Evolutionary conservation across 2,329 filamentous ascomycete species (phyloP).

Genomic region (Rutstroemia sp.): DNA sequence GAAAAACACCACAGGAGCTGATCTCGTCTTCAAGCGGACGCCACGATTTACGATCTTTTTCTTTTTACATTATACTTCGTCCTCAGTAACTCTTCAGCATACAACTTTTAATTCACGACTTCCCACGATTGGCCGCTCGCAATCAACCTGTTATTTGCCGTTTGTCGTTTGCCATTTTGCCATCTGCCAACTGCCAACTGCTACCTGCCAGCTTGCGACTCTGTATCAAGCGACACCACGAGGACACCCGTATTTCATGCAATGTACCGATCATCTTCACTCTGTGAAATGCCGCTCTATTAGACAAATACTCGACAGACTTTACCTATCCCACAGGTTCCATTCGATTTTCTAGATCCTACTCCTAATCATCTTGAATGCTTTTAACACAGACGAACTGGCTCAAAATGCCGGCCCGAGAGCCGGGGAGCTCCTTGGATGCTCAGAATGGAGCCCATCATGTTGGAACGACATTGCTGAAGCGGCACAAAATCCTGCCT

Average conservation of each 20-base stretch:
- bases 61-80: no score
- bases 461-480: slow-evolving; percentile 25
- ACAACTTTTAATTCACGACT: no score
- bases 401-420: slow-evolving; percentile 28
- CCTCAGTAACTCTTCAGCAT: no score
- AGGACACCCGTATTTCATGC: slow-evolving; percentile 1
- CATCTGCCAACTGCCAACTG: neutral
- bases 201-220: slow-evolving; percentile 6
- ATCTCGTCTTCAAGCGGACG: no score
- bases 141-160: neutral
- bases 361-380: slow-evolving; percentile 22
- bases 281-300: neutral
- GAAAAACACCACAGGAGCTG: no score
- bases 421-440: slow-evolving; percentile 24
- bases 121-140: neutral
- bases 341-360: neutral
- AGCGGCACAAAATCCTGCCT: slow-evolving; percentile 28
- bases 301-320: neutral
- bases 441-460: slow-evolving; percentile 21
- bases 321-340: slow-evolving; percentile 1
- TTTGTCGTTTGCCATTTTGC: no score
- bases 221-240: slow-evolving; percentile 5
- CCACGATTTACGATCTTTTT: no score
- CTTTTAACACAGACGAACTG: slow-evolving; percentile 30
- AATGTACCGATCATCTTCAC: neutral